Percentiles rank a stretch among this genome's conserved stretches.
phyloP scores from a whole-genome alignment of 2,329 filamentous ascomycete species.

The Hyphodiscus sp. region DNA sequence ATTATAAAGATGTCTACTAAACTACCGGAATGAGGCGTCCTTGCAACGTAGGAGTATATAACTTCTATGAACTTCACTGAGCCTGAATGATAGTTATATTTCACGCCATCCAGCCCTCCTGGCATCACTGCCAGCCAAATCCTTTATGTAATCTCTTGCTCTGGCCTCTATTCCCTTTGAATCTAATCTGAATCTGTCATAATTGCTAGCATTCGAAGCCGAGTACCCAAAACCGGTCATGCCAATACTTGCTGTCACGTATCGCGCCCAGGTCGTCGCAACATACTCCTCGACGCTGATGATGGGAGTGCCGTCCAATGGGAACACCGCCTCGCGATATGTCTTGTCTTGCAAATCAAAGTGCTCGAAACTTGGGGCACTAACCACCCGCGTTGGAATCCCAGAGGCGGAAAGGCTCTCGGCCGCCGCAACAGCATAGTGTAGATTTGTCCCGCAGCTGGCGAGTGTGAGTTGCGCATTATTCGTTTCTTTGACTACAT shows the following conservation, averaged over 20 bases:
- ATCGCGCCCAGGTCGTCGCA: neutral
- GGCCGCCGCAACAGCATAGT: neutral
- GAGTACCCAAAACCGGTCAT: neutral
- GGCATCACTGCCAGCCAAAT: neutral
- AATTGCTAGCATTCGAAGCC: neutral
- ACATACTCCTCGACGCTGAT: neutral
- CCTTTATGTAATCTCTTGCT: neutral
- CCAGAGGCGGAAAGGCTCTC: neutral
- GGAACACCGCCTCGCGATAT: neutral
- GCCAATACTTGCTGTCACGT: neutral
- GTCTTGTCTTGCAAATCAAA: neutral
- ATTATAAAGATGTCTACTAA: too few relatives aligned
- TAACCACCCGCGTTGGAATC: neutral
- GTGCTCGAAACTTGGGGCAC: neutral
- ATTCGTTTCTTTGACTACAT: neutral
- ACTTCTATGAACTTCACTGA: too few relatives aligned
- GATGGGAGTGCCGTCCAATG: neutral
- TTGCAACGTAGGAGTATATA: too few relatives aligned
- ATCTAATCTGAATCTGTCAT: neutral
- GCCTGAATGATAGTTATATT: too few relatives aligned
- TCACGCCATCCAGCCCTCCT: neutral
- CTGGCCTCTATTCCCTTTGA: neutral
- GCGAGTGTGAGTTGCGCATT: neutral
- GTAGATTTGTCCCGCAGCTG: neutral
- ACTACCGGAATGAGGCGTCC: too few relatives aligned